Evolutionary conservation across 2,329 filamentous ascomycete genomes (phyloP).

Genomic region (Trichoderma cornu-damae): DNA sequence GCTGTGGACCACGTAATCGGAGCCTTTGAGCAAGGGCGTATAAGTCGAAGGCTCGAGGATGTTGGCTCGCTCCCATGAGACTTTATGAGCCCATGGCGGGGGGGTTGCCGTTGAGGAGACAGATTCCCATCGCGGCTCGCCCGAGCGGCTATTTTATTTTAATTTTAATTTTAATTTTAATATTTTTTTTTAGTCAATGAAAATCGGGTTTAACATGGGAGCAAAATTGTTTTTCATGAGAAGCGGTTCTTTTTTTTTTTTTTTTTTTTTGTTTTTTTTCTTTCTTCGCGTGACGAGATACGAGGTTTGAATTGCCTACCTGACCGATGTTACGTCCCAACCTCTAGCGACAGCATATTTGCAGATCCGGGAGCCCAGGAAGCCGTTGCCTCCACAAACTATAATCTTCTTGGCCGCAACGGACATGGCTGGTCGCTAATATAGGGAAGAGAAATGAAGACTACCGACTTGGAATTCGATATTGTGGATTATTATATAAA

Average conservation of each 20-base stretch:
- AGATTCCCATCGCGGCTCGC: slow-evolving; percentile 77
- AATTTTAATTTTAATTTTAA: too few relatives aligned
- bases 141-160: slow-evolving; percentile 67
- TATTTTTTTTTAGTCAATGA: neutral
- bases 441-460: too few relatives aligned
- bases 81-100: slow-evolving; percentile 74
- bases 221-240: neutral
- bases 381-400: slow-evolving; percentile 90
- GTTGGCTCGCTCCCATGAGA: slow-evolving; percentile 84
- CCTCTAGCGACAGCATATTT: slow-evolving; percentile 78
- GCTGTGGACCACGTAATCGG: slow-evolving; percentile 83
- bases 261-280: too few relatives aligned
- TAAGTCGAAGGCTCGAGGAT: slow-evolving; percentile 81
- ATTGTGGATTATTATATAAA: neutral
- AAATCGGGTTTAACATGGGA: neutral
- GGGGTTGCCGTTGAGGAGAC: slow-evolving; percentile 66
- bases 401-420: slow-evolving; percentile 68
- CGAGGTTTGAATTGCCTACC: slow-evolving; percentile 47
- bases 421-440: neutral
- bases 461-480: neutral
- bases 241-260: too few relatives aligned
- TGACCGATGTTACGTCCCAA: slow-evolving; percentile 90
- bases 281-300: neutral
- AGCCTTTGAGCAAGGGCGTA: slow-evolving; percentile 65
- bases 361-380: slow-evolving; percentile 84